A percentile compares a stretch with the other conserved stretches of the same genome.
These are phyloP conservation scores for Coemansia sp. DNA, from an alignment of 192 early-diverging fungal genomes.

Conservation along the genomic window DNA sequence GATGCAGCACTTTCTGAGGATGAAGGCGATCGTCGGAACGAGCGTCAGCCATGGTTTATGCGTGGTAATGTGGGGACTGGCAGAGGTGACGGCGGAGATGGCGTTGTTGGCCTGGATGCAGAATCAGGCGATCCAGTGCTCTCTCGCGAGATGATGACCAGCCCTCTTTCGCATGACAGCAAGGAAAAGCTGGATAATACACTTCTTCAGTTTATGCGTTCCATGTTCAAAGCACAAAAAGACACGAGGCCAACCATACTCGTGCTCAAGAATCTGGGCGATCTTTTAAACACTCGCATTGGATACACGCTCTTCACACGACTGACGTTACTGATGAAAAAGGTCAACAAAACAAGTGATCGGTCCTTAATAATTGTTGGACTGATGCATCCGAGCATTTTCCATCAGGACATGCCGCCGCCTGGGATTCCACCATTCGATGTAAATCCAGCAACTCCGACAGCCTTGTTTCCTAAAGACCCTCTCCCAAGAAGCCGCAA, in stretches of 20 bases:
- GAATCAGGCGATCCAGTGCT: slow-evolving; percentile 35
- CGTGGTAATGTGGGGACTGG: slow-evolving; percentile 22
- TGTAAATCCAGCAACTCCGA: slow-evolving; percentile 43
- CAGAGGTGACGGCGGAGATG: slow-evolving; percentile 6
- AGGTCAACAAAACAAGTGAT: slow-evolving; percentile 17
- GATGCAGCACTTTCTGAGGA: slow-evolving; percentile 16
- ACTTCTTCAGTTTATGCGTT: slow-evolving; percentile 27
- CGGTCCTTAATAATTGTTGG: slow-evolving; percentile 34
- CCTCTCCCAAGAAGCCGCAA: slow-evolving; percentile 10
- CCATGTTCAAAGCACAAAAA: slow-evolving; percentile 9
- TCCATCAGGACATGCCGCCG: slow-evolving; percentile 41
- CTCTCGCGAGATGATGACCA: slow-evolving; percentile 55
- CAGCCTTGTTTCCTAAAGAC: slow-evolving; percentile 36
- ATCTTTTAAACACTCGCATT: slow-evolving; percentile 51
- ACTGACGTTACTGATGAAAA: slow-evolving; percentile 16
- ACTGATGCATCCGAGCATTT: slow-evolving; percentile 52
- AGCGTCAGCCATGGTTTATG: slow-evolving; percentile 12
- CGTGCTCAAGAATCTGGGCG: slow-evolving; percentile 50
- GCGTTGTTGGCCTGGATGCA: neutral
- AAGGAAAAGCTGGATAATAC: slow-evolving; percentile 38
- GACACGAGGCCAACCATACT: slow-evolving; percentile 32
- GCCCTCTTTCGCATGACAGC: slow-evolving; percentile 36
- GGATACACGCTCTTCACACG: slow-evolving; percentile 53
- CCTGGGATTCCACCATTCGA: slow-evolving; percentile 53
- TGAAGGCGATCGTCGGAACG: slow-evolving; percentile 7